Percentiles rank a stretch among this genome's conserved stretches.
Evolutionary conservation across 2,329 filamentous ascomycete species (phyloP).

Genomic region (Thelonectria blattea): DNA sequence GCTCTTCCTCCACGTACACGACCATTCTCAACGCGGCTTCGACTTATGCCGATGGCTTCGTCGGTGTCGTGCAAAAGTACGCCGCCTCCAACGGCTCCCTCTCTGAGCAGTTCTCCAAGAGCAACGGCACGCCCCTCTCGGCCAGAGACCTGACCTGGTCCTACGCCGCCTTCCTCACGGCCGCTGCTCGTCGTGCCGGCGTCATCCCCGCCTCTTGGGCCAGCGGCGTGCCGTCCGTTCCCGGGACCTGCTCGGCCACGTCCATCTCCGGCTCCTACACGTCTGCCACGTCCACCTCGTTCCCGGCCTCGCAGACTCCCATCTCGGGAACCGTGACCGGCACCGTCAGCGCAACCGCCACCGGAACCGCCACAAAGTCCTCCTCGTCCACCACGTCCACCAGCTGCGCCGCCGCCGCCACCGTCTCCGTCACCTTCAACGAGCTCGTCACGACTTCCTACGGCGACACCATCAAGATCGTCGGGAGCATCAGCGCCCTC

Average conservation of each 20-base stretch:
- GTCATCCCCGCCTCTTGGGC: conserved; percentile 64
- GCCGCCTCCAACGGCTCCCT: conserved; percentile 66
- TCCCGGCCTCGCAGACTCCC: conserved; percentile 57
- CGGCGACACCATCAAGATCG: conserved; percentile 70
- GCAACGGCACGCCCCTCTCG: conserved; percentile 61
- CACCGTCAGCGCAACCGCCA: conserved; percentile 37
- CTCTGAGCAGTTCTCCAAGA: conserved; percentile 69
- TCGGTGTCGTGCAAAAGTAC: conserved; percentile 68
- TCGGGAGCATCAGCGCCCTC: conserved; percentile 63
- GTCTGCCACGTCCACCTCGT: conserved; percentile 52
- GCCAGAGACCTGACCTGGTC: conserved; percentile 76
- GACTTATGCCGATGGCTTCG: conserved; percentile 65
- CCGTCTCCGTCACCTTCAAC: conserved; percentile 68
- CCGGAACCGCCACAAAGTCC: conserved; percentile 29
- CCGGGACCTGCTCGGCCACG: conserved; percentile 54
- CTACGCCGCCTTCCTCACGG: conserved; percentile 72
- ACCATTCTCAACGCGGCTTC: conserved; percentile 63
- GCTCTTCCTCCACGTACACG: conserved; percentile 54
- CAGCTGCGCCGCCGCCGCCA: conserved; percentile 47
- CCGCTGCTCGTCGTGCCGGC: conserved; percentile 61
- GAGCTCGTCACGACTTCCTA: conserved; percentile 61
- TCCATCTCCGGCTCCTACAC: conserved; percentile 59
- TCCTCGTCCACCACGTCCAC: conserved; percentile 40
- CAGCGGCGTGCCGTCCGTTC: conserved; percentile 52
- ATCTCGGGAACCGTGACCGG: conserved; percentile 41